phyloP scores from a whole-genome alignment of 2,329 filamentous ascomycete genomes.

The Botryotinia convoluta region DNA sequence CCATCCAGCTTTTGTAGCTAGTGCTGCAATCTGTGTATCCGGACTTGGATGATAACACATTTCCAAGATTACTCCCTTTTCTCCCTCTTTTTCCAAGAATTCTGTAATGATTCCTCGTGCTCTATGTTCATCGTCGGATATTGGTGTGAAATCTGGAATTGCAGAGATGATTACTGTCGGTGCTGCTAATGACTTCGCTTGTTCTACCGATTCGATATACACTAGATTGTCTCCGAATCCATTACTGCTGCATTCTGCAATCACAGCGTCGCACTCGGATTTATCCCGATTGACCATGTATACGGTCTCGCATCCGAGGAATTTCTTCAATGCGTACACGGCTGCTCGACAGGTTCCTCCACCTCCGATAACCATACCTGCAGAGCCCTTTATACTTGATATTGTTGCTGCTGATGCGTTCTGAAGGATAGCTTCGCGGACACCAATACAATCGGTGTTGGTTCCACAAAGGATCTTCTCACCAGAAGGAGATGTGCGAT shows the following conservation, averaged over 20 bases:
- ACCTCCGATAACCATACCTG: constrained; percentile 72
- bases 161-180: constrained; percentile 70
- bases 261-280: constrained; percentile 63
- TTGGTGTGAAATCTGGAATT: constrained; percentile 73
- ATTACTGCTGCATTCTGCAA: constrained; percentile 58
- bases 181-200: constrained; percentile 56
- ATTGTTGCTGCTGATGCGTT: constrained; percentile 49
- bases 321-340: constrained; percentile 70
- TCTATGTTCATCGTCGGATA: constrained; percentile 58
- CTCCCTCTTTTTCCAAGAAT: constrained; percentile 41
- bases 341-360: constrained; percentile 77
- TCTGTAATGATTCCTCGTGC: constrained; percentile 47
- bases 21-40: constrained; percentile 30
- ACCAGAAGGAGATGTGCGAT: constrained; percentile 44
- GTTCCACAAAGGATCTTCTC: constrained; percentile 59
- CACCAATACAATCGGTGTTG: constrained; percentile 79
- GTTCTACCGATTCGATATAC: constrained; percentile 58
- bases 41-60: constrained; percentile 38
- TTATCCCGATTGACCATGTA: constrained; percentile 76
- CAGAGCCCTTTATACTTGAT: constrained; percentile 52
- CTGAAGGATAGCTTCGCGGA: constrained; percentile 67
- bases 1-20: constrained; percentile 29
- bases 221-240: constrained; percentile 60
- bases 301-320: constrained; percentile 64
- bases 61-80: constrained; percentile 33